Evolutionary conservation across 768 basidiomycete species (phyloP), one percentile per base, ranked within the genome.

Genomic region (Exsudoporus frostii): DNA sequence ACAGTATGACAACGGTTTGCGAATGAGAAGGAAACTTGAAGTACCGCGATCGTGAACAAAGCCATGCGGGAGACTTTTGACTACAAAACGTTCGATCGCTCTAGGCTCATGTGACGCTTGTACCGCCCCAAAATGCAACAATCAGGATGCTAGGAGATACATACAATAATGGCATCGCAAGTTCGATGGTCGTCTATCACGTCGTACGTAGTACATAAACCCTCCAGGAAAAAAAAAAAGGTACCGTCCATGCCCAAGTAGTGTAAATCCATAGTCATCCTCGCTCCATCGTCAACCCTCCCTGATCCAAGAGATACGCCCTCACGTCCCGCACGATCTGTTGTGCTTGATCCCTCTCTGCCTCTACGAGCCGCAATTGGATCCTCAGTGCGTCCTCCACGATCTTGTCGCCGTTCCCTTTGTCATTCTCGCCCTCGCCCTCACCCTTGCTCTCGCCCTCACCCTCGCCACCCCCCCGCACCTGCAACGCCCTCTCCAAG

Each of bases 311-410:
- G 44, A 66, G 17, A 30, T 53, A 63, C 19, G 62, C 46, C 36
- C 47, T 52, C 56, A 65, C 48, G 7, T 58, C 56, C 0, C 42
- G 47, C 46, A 60, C 54, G n/a, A 62, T 48, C 51, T 40, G 50
- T 1, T 49, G 57, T 11, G 56, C 58, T 33, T 39, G 42, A 36
- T 65, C 57, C 56, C 66, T 63, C 50, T 64, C 64, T 34, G 50
- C 48, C 32, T 65, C 61, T 1, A 58, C 57, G 2, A 36, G 45
- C 17, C 51, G 54, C 11, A 66, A 30, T 9, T 56, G 56, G 22
- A 52, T 10, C 51, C 50, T 54, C 17, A 61, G n/a, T 2, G 29
- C 46, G 17, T 56, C 59, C 33, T 53, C 53, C 32, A 39, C 44
- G 5, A 39, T 46, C 19, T 19, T 29, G 19, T 51, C 36, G 5